Percentiles rank a stretch among this genome's conserved stretches.
These are phyloP conservation scores for Sphaerostilbella broomeana DNA, from an alignment of 2,329 filamentous ascomycete species.

Conservation along the genomic window DNA sequence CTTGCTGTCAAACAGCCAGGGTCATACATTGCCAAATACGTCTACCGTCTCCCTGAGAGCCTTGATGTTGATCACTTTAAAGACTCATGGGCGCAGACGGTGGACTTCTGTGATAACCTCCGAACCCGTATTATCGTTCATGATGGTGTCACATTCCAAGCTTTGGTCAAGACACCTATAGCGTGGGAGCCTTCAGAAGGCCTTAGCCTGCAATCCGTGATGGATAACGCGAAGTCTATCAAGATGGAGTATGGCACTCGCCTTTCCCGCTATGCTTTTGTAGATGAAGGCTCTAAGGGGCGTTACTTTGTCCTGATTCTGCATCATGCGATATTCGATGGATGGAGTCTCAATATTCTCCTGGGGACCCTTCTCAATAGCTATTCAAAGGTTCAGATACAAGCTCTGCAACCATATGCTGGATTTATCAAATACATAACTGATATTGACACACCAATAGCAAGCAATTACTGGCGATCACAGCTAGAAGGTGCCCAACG, in stretches of 20 bases:
- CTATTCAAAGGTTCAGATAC: conserved; percentile 1
- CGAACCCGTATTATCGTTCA: conserved; percentile 14
- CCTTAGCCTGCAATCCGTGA: not conserved
- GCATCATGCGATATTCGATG: conserved; percentile 11
- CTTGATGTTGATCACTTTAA: conserved; percentile 22
- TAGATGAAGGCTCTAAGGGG: not conserved
- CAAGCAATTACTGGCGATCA: conserved; percentile 10
- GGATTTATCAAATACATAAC: conserved; percentile 13
- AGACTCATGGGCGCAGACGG: conserved; percentile 21
- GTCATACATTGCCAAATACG: conserved; percentile 29
- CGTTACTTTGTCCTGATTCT: conserved; percentile 11
- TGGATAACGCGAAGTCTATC: not conserved
- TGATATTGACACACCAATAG: conserved; percentile 2
- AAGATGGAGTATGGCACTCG: conserved; percentile 9
- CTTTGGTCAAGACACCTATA: conserved; percentile 8
- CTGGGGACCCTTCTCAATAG: conserved; percentile 4
- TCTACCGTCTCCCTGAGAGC: conserved; percentile 15
- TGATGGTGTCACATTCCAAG: conserved; percentile 10
- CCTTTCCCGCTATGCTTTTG: conserved; percentile 4
- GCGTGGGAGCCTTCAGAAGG: not conserved
- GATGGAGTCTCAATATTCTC: conserved; percentile 6
- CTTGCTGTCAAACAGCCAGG: conserved; percentile 26
- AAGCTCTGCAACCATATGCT: conserved; percentile 7
- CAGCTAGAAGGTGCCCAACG: conserved; percentile 7
- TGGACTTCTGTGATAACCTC: conserved; percentile 9